Base-by-base conservation (phyloP, 2,329 filamentous ascomycete species). In the Talaromyces sp. region DNA sequence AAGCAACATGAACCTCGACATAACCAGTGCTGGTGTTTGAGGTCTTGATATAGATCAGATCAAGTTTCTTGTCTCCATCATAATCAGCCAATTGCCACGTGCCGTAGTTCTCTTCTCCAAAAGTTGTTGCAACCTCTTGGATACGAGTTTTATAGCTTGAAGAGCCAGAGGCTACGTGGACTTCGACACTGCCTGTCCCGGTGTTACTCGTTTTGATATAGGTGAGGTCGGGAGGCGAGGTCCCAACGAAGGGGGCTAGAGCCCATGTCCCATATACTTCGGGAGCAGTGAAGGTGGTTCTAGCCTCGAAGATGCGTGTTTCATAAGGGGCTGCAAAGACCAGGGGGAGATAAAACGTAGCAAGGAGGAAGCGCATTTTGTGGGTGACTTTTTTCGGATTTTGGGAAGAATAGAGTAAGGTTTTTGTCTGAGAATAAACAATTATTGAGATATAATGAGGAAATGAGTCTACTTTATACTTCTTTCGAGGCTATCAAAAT, bases 71-170 rank as follows among this genome's bases (percentile, higher is more conserved):
- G 36, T 65, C 64, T 36, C 60, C 57, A 12, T 65, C 62, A n/a
- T 56, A 56, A 51, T 64, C 64, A 4, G 52, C 58, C 10, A 64
- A 53, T 44, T 64, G 64, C 64, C 64, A 64, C 2, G 56, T 56
- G 8, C 62, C 62, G 16, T 62, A 62, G n/a, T 65, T 56, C 30
- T 64, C 62, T 44, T 57, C 30, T 14, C 10, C 16, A 33, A 82
- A 80, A 1, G 90, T 92, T 71, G 81, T 82, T 42, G 88, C 88
- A 0, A 87, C 85, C 33, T 83, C 79, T 76, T 88, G 88, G 76
- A 88, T 86, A 72, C 82, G 85, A 68, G 79, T 80, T 85, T 58
- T 51, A 31, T 63, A 65, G 40, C 42, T 59, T 14, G 62, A 65
- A 18, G 60, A 58, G 10, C 59, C 60, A 44, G 60, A 63, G 6